Percentiles rank a stretch among this genome's conserved stretches.
Conservation (phyloP, 2,329 filamentous ascomycete species). For the Periconia digitata region DNA sequence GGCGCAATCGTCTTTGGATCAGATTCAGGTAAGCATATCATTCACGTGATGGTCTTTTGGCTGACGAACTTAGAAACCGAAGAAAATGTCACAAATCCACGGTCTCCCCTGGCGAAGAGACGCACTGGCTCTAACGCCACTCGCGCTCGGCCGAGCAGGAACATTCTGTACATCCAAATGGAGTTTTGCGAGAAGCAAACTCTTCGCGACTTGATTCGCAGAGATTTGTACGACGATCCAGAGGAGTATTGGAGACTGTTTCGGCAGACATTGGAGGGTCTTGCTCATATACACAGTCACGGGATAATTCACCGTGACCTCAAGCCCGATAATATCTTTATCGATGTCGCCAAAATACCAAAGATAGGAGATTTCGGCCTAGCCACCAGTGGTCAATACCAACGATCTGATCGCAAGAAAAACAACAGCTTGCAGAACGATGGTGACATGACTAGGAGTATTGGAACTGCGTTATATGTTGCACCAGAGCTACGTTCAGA, state of each 20-base stretch:
- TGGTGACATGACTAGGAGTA: slow-evolving; percentile 65
- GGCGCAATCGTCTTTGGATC: slow-evolving; percentile 40
- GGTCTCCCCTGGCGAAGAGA: slow-evolving; percentile 37
- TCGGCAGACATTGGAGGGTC: slow-evolving; percentile 84
- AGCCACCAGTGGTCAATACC: slow-evolving; percentile 82
- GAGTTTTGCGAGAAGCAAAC: slow-evolving; percentile 96
- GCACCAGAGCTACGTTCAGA: slow-evolving; percentile 85
- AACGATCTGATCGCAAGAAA: slow-evolving; percentile 56
- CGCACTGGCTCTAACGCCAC: slow-evolving; percentile 51
- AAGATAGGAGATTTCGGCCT: slow-evolving; percentile 97
- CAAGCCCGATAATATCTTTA: slow-evolving; percentile 97
- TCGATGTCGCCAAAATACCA: slow-evolving; percentile 84
- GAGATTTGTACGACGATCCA: slow-evolving; percentile 70
- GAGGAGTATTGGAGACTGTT: slow-evolving; percentile 89
- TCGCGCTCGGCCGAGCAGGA: slow-evolving; percentile 58
- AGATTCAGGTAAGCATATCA: slow-evolving; percentile 36
- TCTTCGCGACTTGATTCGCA: slow-evolving; percentile 80
- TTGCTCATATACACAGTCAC: slow-evolving; percentile 85
- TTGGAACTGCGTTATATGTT: slow-evolving; percentile 85
- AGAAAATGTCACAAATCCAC: slow-evolving; percentile 40
- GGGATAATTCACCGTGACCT: slow-evolving; percentile 95
- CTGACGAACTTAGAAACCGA: slow-evolving; percentile 47
- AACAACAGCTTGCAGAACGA: slow-evolving; percentile 28
- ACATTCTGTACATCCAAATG: slow-evolving; percentile 96
- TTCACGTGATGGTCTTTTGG: not conserved